Conservation (phyloP, 2,329 filamentous ascomycete species). For the Xylaria sp. region DNA sequence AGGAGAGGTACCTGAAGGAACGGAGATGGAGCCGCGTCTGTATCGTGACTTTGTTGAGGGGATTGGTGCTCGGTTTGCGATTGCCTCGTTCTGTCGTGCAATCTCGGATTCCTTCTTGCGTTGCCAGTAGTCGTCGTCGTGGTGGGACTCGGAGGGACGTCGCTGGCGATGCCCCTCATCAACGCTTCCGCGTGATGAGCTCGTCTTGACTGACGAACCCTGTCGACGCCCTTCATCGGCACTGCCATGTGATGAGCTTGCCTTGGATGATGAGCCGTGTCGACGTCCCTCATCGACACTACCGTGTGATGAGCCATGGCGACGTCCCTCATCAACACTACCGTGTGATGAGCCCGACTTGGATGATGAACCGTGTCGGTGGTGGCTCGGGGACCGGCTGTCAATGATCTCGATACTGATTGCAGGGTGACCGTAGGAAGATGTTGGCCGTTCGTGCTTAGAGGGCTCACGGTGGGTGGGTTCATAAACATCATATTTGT, state of each 20-base stretch:
- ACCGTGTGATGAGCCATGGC: slow-evolving; percentile 28
- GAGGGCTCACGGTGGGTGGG: slow-evolving; percentile 23
- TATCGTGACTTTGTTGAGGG: slow-evolving; percentile 28
- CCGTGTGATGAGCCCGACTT: slow-evolving; percentile 29
- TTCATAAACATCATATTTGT: slow-evolving; percentile 9
- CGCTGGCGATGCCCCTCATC: slow-evolving; percentile 28
- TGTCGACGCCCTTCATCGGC: slow-evolving; percentile 15
- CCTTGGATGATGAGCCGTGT: slow-evolving; percentile 29
- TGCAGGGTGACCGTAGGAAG: slow-evolving; percentile 27
- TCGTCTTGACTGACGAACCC: slow-evolving; percentile 14
- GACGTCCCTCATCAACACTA: slow-evolving; percentile 25
- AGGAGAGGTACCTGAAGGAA: slow-evolving; percentile 20
- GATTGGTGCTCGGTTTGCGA: slow-evolving; percentile 34
- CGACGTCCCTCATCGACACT: slow-evolving; percentile 28
- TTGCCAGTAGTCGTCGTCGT: slow-evolving; percentile 29
- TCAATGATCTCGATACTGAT: slow-evolving; percentile 38
- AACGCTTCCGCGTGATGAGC: slow-evolving; percentile 25
- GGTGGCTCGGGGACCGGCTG: slow-evolving; percentile 31
- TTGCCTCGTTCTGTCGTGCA: slow-evolving; percentile 39
- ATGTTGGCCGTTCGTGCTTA: slow-evolving; percentile 21
- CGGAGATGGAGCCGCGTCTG: slow-evolving; percentile 33
- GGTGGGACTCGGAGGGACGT: slow-evolving; percentile 23
- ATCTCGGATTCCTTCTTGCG: slow-evolving; percentile 33
- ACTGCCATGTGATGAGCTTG: slow-evolving; percentile 28
- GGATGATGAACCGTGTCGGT: slow-evolving; percentile 32